A percentile compares a stretch with the other conserved stretches of the same genome.
phyloP scores from a whole-genome alignment of 129 eudicot genomes.

The Saposhnikovia divaricata region DNA sequence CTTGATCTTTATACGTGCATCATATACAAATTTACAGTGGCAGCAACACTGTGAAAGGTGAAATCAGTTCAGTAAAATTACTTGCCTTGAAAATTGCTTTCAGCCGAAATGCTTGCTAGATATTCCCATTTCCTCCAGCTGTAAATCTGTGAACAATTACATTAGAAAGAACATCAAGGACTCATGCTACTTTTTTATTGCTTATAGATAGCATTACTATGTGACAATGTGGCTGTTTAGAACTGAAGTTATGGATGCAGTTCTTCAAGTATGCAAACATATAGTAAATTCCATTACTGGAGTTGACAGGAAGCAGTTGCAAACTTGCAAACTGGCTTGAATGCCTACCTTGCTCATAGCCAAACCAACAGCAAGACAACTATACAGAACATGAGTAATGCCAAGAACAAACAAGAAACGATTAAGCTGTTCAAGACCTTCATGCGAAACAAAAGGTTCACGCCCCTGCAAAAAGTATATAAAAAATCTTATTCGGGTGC shows the following conservation, averaged over 20 bases:
- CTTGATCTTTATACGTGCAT: background rate
- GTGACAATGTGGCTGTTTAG: background rate
- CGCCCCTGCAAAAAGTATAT: constrained; percentile 51
- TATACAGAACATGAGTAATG: constrained; percentile 88
- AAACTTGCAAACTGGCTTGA: constrained; percentile 4
- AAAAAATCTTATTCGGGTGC: background rate
- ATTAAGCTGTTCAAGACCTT: constrained; percentile 98
- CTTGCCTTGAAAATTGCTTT: constrained; percentile 57
- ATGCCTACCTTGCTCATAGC: constrained; percentile 83
- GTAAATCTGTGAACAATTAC: constrained; percentile 50
- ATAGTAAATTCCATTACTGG: background rate
- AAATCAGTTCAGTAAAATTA: background rate
- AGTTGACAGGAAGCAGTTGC: background rate
- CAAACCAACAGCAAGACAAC: constrained; percentile 76
- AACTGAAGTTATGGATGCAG: background rate
- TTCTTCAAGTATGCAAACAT: background rate
- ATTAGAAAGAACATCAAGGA: background rate
- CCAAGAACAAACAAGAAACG: constrained; percentile 96
- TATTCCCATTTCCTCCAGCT: constrained; percentile 99
- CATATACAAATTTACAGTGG: background rate
- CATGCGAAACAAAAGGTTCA: constrained; percentile 95
- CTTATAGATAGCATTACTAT: background rate
- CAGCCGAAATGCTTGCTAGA: constrained; percentile 48
- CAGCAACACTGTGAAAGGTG: background rate
- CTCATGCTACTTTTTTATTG: background rate